Evolutionary conservation across 441 rosid genomes (phyloP).

Genomic region (Populus trichocarpa): DNA sequence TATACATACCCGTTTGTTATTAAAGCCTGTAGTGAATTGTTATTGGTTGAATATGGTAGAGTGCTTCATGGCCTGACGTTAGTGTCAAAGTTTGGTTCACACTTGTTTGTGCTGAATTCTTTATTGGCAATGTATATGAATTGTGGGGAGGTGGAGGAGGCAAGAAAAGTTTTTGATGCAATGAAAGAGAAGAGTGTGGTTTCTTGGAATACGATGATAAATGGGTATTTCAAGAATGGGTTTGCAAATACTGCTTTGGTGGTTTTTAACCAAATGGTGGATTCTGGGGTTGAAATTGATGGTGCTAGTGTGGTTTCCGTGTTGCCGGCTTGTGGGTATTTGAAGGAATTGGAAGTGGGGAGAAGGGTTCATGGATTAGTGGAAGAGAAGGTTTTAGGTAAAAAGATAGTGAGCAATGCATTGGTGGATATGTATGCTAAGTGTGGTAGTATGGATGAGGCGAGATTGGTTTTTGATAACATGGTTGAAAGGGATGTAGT

Average conservation of each 20-base stretch:
- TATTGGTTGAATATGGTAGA: conserved; percentile 38
- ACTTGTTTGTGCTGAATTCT: conserved; percentile 55
- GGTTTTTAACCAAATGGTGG: conserved; percentile 47
- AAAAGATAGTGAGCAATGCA: conserved; percentile 50
- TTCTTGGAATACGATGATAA: conserved; percentile 74
- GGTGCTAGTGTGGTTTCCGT: conserved; percentile 59
- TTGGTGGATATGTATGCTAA: conserved; percentile 80
- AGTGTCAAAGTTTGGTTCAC: conserved; percentile 36
- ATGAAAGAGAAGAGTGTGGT: conserved; percentile 56
- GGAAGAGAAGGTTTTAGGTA: conserved; percentile 47
- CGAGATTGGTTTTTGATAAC: conserved; percentile 56
- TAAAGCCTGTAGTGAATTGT: conserved; percentile 56
- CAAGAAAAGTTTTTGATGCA: conserved; percentile 51
- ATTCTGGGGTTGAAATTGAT: conserved; percentile 49
- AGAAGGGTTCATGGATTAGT: conserved; percentile 52
- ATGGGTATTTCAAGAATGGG: conserved; percentile 66
- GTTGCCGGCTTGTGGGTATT: conserved; percentile 65
- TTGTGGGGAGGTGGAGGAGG: conserved; percentile 44
- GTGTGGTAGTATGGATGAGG: conserved; percentile 49
- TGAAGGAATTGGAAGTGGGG: conserved; percentile 60
- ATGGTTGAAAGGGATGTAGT: conserved; percentile 53
- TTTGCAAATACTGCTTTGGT: conserved; percentile 41
- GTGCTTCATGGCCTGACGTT: conserved; percentile 50
- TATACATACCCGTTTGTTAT: conserved; percentile 57
- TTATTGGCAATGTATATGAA: conserved; percentile 71